Conservation (phyloP, 2,329 filamentous ascomycete genomes). For the Fusarium domesticum region DNA sequence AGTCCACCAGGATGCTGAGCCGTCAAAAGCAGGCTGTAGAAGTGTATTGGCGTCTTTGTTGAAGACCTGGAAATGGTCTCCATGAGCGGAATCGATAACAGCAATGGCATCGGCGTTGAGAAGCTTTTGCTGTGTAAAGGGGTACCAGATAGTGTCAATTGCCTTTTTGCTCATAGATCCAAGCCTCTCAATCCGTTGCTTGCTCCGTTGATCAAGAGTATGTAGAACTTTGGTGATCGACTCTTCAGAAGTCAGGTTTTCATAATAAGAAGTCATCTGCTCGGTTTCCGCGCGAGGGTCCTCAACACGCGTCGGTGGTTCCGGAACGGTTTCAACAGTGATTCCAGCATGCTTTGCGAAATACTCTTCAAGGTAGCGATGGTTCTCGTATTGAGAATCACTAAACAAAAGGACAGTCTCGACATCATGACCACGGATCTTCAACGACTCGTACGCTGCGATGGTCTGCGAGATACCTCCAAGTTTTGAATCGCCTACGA, state of each 20-base stretch:
- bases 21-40: conserved; percentile 65
- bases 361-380: conserved; percentile 64
- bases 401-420: conserved; percentile 67
- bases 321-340: conserved; percentile 53
- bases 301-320: conserved; percentile 52
- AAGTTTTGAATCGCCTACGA: conserved; percentile 71
- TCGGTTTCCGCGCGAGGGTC: conserved; percentile 47
- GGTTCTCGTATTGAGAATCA: conserved; percentile 64
- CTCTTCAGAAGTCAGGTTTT: conserved; percentile 38
- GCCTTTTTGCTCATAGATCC: conserved; percentile 61
- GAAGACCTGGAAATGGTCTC: conserved; percentile 70
- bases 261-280: conserved; percentile 64
- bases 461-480: conserved; percentile 81
- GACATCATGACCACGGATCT: conserved; percentile 75
- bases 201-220: conserved; percentile 52
- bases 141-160: conserved; percentile 72
- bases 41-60: conserved; percentile 8
- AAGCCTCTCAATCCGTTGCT: conserved; percentile 54
- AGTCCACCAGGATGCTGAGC: conserved; percentile 88
- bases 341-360: conserved; percentile 60
- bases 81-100: conserved; percentile 76
- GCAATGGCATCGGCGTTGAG: conserved; percentile 62
- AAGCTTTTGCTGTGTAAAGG: conserved; percentile 76
- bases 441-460: conserved; percentile 74
- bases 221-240: conserved; percentile 46